Evolutionary conservation across 176 grass and related monocot genomes (phyloP).

Genomic region (Carex pumila): DNA sequence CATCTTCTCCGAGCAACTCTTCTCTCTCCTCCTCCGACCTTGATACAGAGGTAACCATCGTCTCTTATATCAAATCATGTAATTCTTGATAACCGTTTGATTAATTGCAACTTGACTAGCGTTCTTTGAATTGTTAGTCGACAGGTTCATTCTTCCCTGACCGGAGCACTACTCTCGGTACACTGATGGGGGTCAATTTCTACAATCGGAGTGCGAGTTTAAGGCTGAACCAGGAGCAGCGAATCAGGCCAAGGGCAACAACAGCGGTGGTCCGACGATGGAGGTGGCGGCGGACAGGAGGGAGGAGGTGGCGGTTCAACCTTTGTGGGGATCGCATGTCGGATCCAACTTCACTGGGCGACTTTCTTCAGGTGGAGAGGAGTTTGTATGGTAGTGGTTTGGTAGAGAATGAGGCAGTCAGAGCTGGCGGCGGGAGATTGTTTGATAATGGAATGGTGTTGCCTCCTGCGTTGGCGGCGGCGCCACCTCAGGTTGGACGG

Average conservation of each 20-base stretch:
- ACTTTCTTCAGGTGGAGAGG: conserved; percentile 43
- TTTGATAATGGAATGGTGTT: conserved; percentile 32
- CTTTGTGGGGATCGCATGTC: conserved; percentile 23
- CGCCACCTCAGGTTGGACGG: conserved; percentile 8
- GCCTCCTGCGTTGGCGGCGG: conserved; percentile 9
- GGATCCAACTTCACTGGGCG: conserved; percentile 25
- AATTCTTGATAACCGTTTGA: background rate
- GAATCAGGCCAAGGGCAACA: conserved; percentile 11
- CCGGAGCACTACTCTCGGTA: conserved; percentile 35
- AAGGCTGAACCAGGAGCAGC: background rate
- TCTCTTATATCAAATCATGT: background rate
- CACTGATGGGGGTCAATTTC: conserved; percentile 37
- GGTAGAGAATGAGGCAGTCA: conserved; percentile 10
- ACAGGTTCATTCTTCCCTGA: conserved; percentile 48
- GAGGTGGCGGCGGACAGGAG: background rate
- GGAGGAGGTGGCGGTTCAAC: conserved; percentile 24
- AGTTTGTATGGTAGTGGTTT: conserved; percentile 12
- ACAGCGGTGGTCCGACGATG: background rate
- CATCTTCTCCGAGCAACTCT: conserved; percentile 31
- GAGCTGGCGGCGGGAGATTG: conserved; percentile 17
- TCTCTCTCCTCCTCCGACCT: conserved; percentile 47
- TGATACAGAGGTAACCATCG: conserved; percentile 35
- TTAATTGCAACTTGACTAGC: background rate
- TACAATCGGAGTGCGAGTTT: conserved; percentile 1
- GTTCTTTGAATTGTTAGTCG: conserved; percentile 10